phyloP scores from a whole-genome alignment of 2,329 filamentous ascomycete genomes.

The Ophiocordyceps camponoti-saundersi region DNA sequence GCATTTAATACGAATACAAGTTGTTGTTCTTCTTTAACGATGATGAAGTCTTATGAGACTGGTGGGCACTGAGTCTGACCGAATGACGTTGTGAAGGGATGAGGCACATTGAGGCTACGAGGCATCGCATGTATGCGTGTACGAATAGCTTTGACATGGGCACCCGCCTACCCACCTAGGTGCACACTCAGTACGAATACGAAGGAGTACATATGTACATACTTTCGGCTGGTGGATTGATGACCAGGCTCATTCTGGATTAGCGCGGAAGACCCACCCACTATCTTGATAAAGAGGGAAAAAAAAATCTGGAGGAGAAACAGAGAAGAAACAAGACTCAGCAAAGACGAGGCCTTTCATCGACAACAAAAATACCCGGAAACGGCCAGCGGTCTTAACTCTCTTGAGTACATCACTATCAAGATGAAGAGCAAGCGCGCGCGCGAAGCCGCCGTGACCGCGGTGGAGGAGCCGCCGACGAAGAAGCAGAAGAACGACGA shows the following conservation, averaged over 20 bases:
- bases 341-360: neutral
- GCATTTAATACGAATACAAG: conserved; percentile 5
- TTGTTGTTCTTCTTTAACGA: neutral
- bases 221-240: too few species aligned
- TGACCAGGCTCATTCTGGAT: neutral
- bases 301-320: neutral
- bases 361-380: neutral
- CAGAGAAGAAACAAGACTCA: neutral
- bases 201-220: too few species aligned
- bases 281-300: neutral
- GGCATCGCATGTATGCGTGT: too few species aligned
- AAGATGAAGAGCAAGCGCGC: conserved; percentile 23
- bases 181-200: too few species aligned
- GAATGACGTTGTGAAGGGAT: too few species aligned
- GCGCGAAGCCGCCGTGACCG: conserved; percentile 13
- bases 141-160: too few species aligned
- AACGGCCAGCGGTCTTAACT: conserved; percentile 1
- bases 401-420: neutral
- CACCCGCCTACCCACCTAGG: too few species aligned
- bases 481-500: conserved; percentile 20
- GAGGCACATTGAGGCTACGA: too few species aligned
- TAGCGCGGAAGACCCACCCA: neutral
- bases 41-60: neutral
- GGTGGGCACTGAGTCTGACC: too few species aligned
- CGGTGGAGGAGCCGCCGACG: conserved; percentile 8